Base-by-base conservation (phyloP, 257 asterid species). In the Marsdenia floribunda region DNA sequence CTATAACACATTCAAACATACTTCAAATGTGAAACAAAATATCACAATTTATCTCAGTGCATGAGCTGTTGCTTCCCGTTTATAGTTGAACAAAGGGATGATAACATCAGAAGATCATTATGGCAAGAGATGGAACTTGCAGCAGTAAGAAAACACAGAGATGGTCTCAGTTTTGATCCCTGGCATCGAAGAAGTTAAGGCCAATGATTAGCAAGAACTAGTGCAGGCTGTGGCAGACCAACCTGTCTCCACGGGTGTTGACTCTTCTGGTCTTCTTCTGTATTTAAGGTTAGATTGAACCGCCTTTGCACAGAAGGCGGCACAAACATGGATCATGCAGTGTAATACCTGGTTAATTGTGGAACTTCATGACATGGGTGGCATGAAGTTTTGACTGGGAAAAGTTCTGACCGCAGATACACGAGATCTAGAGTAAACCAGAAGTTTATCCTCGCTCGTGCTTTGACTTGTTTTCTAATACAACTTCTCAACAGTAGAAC, bases 171-270 rank as follows among this genome's bases (percentile, higher is more conserved):
- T 6, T 4, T 21, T 15, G 6, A 52, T 52, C 21, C 57, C n/a
- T 52, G 57, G 21, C 6, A 5, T 52, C 57, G 14, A 18, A 65
- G 71, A 67, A 11, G 6, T 2, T 40, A 33, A 15, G n/a, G 15
- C 47, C n/a, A 40, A 18, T 66, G 46, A 68, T 29, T 81, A 83
- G 68, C 37, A 55, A 5, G 80, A 82, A 3, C 29, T 77, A 75
- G 21, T 77, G 8, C 53, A 68, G 21, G 85, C 85, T 5, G 85
- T 78, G 29, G 75, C 72, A 33, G 63, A 71, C 53, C 81, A 83
- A 49, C 86, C 83, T 0, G n/a, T 52, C 57, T 52, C 57, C n/a
- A 0, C 21, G 0, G n/a, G 57, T 49, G 3, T 52, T 52, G 57
- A 52, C 14, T 52, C 57, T 52, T 52, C 2, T 14, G 21, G n/a